These are phyloP conservation scores for Phytopythium montanum DNA, from an alignment of 352 stramenopile genomes.

Conservation along the genomic window DNA sequence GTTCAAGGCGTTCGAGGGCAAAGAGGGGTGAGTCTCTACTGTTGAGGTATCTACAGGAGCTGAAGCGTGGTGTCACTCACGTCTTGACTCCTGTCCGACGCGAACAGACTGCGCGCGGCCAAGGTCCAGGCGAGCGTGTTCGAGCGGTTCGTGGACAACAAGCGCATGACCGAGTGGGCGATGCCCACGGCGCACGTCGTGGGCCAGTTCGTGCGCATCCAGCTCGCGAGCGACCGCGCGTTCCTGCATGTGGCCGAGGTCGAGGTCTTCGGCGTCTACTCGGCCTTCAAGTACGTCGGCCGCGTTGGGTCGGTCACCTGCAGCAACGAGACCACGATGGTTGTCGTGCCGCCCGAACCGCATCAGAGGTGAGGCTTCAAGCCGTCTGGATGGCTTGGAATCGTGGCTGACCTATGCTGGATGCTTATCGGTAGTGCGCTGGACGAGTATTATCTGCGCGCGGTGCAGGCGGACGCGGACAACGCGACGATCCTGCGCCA, in stretches of 20 bases:
- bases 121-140: constrained; percentile 78
- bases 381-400: background rate
- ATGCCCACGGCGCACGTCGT: constrained; percentile 81
- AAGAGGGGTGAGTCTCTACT: constrained; percentile 45
- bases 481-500: constrained; percentile 90
- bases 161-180: constrained; percentile 86
- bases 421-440: constrained; percentile 26
- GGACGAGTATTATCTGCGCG: constrained; percentile 85
- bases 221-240: constrained; percentile 79
- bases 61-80: background rate
- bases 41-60: background rate
- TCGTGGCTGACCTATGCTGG: background rate
- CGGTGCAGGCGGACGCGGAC: constrained; percentile 87
- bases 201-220: constrained; percentile 80
- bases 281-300: constrained; percentile 78
- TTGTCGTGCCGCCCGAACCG: constrained; percentile 68
- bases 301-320: constrained; percentile 73
- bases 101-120: constrained; percentile 61
- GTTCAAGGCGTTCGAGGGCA: constrained; percentile 78
- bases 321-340: constrained; percentile 87
- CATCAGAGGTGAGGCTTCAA: constrained; percentile 47
- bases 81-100: background rate
- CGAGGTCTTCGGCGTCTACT: constrained; percentile 91
- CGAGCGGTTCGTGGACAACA: constrained; percentile 73
- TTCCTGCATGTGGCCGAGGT: constrained; percentile 91